Evolutionary conservation across 1,284 basidiomycete species (phyloP).

Genomic region (Moesziomyces globuligerus): DNA sequence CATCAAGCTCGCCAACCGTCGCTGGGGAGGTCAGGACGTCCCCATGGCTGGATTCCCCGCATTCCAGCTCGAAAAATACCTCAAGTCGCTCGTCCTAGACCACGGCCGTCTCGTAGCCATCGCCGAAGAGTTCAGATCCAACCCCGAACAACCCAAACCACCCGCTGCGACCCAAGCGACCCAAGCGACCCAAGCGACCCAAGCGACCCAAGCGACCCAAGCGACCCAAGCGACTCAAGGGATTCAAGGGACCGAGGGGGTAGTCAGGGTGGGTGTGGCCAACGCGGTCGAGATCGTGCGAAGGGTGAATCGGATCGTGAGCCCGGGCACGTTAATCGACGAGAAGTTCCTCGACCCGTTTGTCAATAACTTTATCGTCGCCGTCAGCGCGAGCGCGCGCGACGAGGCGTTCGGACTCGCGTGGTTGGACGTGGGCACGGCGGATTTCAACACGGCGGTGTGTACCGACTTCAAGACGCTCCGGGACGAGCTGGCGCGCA

Average conservation of each 20-base stretch:
- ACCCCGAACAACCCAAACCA: too few relatives aligned
- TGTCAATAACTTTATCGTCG: constrained; percentile 61
- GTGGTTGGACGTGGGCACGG: constrained; percentile 66
- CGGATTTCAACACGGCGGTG: constrained; percentile 55
- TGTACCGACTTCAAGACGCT: constrained; percentile 49
- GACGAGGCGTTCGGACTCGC: constrained; percentile 51
- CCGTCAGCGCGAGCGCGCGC: constrained; percentile 17
- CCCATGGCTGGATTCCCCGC: constrained; percentile 66
- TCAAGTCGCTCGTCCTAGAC: constrained; percentile 63
- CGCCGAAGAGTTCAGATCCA: constrained; percentile 57
- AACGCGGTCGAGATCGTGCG: constrained; percentile 41
- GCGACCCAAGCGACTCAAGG: too few relatives aligned
- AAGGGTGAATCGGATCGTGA: constrained; percentile 61
- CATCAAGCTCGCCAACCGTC: constrained; percentile 60
- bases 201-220: too few relatives aligned
- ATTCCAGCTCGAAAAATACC: constrained; percentile 64
- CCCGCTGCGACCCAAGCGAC: too few relatives aligned
- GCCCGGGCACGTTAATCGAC: constrained; percentile 64
- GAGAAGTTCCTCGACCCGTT: constrained; percentile 65
- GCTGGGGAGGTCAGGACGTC: constrained; percentile 57
- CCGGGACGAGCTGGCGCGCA: constrained; percentile 61
- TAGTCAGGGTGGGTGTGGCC: too few relatives aligned
- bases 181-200: too few relatives aligned
- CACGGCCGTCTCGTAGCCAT: constrained; percentile 61
- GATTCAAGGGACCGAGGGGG: too few relatives aligned